Percentiles rank a stretch among this genome's conserved stretches.
Evolutionary conservation across 2,329 filamentous ascomycete genomes (phyloP).

Genomic region (Mycosphaerelloides madeirae): DNA sequence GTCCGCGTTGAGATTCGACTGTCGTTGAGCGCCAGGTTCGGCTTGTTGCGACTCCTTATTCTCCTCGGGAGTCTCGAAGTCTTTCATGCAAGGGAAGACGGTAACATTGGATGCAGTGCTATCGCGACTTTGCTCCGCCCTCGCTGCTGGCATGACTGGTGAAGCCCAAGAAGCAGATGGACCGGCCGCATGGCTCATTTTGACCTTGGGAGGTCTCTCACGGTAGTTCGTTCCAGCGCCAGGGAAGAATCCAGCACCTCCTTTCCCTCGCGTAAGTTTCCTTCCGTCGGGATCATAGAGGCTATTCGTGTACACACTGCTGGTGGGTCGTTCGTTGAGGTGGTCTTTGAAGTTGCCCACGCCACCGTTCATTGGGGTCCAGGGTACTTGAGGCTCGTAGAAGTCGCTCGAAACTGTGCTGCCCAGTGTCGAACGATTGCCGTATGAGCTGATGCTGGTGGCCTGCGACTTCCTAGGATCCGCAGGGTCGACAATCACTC

Average conservation of each 20-base stretch:
- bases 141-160: slow-evolving; percentile 11
- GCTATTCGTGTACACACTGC: slow-evolving; percentile 43
- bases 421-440: slow-evolving; percentile 26
- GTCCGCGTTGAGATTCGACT: slow-evolving; percentile 40
- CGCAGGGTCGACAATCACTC: slow-evolving; percentile 27
- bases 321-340: slow-evolving; percentile 31
- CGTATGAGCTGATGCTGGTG: slow-evolving; percentile 24
- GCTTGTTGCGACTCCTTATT: slow-evolving; percentile 37
- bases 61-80: slow-evolving; percentile 20
- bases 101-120: slow-evolving; percentile 30
- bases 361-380: slow-evolving; percentile 28
- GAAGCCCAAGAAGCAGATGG: slow-evolving; percentile 23
- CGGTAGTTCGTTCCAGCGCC: slow-evolving; percentile 28
- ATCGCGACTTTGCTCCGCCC: slow-evolving; percentile 22
- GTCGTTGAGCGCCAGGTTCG: slow-evolving; percentile 22
- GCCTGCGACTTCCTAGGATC: slow-evolving; percentile 21
- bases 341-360: slow-evolving; percentile 16
- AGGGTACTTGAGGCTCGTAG: slow-evolving; percentile 28
- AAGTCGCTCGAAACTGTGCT: slow-evolving; percentile 29
- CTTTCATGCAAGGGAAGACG: slow-evolving; percentile 34
- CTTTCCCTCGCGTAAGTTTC: slow-evolving; percentile 36
- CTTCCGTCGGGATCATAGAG: slow-evolving; percentile 45
- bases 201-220: slow-evolving; percentile 20
- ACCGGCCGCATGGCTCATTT: slow-evolving; percentile 22
- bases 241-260: slow-evolving; percentile 48